A percentile compares a stretch with the other conserved stretches of the same genome.
These are phyloP conservation scores for Camptophora hylomeconis DNA, from an alignment of 2,329 filamentous ascomycete genomes.

Conservation along the genomic window DNA sequence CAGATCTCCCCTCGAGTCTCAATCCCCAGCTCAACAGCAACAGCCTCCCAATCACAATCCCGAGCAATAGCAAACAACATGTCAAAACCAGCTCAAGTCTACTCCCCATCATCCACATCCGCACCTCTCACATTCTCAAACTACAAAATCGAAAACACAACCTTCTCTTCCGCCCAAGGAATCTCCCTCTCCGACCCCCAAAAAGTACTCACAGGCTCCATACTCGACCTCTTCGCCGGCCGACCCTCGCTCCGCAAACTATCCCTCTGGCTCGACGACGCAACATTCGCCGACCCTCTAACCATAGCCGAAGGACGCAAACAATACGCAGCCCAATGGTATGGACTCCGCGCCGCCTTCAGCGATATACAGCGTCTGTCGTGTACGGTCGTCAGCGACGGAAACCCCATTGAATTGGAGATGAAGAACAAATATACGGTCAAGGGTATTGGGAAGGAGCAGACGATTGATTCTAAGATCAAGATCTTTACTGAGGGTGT, in stretches of 20 bases:
- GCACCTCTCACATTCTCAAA: conserved; percentile 4
- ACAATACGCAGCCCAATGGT: conserved; percentile 42
- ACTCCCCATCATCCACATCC: conserved; percentile 6
- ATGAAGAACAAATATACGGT: conserved; percentile 37
- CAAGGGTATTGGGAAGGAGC: conserved; percentile 40
- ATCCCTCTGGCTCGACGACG: conserved; percentile 43
- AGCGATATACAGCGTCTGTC: conserved; percentile 42
- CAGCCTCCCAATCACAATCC: background rate
- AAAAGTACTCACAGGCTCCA: conserved; percentile 42
- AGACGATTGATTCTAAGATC: conserved; percentile 36
- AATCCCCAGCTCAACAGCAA: background rate
- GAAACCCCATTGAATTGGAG: conserved; percentile 48
- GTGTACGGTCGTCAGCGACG: conserved; percentile 39
- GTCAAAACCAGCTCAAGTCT: conserved; percentile 3
- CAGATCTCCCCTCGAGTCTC: background rate
- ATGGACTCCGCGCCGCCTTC: conserved; percentile 47
- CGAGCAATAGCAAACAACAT: conserved; percentile 1
- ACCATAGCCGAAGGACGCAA: conserved; percentile 44
- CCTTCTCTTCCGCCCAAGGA: conserved; percentile 39
- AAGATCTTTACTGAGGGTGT: conserved; percentile 32
- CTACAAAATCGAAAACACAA: conserved; percentile 41
- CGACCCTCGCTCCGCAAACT: conserved; percentile 17
- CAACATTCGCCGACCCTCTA: conserved; percentile 45
- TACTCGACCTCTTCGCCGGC: conserved; percentile 49
- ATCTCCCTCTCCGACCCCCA: conserved; percentile 38